Evolutionary conservation across 768 basidiomycete genomes (phyloP), one percentile per base, ranked within the genome.

Genomic region (Phaffia australis): DNA sequence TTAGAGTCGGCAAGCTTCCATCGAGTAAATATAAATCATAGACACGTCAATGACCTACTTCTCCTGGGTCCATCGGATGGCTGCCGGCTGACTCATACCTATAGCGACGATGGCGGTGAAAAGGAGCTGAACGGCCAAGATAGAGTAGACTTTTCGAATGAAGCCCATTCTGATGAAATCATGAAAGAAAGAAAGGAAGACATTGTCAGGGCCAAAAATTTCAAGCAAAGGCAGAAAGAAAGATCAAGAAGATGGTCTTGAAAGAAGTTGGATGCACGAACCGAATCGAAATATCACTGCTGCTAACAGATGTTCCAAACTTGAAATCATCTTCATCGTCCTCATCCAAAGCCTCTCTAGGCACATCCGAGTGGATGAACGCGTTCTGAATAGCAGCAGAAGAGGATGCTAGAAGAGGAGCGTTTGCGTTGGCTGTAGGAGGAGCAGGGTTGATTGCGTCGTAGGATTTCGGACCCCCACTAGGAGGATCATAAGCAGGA

Each of bases 111-210:
- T 51, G 11, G 32, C 61, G 9, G 67, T 69, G 35, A 57, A 56
- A 7, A 69, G 56, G 1, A 69, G 50, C 57, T 69, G 67, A 21
- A 59, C 23, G 1, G 32, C 15, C 18, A 69, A 49, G 63, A 69
- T 69, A 50, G 67, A 19, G 62, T 69, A 69, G 30, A 69, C 67
- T 19, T 60, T 59, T 18, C 63, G 56, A 25, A 69, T 69, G 67
- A 69, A 69, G 19, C 62, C 67, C 50, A 60, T 52, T 14, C 66
- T 62, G 35, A n/a, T 23, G 23, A 23, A 16, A 23, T 42, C 35
- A 52, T 23, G 56, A n/a, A 18, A n/a, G 4, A 32, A 29, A 25
- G 15, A n/a, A 21, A 35, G 16, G 16, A 11, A 9, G 50, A 60
- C 8, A 16, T 51, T 51, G 27, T 32, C 14, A 52, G 50, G 21